Conservation (phyloP, 345 rosid species). For the Eucalyptus polybractea region DNA sequence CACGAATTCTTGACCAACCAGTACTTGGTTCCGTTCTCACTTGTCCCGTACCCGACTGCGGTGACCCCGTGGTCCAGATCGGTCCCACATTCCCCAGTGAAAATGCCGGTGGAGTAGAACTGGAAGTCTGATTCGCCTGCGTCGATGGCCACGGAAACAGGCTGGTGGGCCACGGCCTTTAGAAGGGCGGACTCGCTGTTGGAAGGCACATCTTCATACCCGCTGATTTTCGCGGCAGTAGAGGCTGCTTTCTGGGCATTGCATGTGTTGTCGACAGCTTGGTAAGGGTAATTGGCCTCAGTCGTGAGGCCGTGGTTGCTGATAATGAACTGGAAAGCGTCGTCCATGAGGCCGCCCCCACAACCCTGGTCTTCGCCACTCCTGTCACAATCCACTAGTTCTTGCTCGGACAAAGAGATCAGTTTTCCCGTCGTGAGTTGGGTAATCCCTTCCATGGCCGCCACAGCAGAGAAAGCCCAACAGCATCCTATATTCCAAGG, state of each 20-base stretch:
- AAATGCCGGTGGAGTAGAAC: not conserved
- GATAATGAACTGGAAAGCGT: not conserved
- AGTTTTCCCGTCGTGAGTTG: not conserved
- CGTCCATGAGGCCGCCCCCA: not conserved
- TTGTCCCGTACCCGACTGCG: not conserved
- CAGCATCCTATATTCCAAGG: not conserved
- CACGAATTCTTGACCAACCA: not conserved
- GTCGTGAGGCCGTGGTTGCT: not conserved
- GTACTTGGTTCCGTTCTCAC: not conserved
- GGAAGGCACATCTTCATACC: not conserved
- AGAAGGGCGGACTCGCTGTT: not conserved
- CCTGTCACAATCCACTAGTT: not conserved
- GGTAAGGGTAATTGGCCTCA: not conserved
- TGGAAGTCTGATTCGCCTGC: not conserved
- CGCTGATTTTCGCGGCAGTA: not conserved
- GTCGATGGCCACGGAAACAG: not conserved
- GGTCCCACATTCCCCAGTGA: not conserved
- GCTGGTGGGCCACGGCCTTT: not conserved
- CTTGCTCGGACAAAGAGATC: not conserved
- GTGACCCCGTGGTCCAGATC: not conserved
- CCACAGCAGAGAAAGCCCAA: conserved; percentile 1
- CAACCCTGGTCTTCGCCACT: not conserved
- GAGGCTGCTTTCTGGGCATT: not conserved
- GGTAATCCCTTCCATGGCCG: conserved; percentile 2
- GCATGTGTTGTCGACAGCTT: not conserved